phyloP scores from a whole-genome alignment of 2,329 filamentous ascomycete species.

The Venturia oleaginea region DNA sequence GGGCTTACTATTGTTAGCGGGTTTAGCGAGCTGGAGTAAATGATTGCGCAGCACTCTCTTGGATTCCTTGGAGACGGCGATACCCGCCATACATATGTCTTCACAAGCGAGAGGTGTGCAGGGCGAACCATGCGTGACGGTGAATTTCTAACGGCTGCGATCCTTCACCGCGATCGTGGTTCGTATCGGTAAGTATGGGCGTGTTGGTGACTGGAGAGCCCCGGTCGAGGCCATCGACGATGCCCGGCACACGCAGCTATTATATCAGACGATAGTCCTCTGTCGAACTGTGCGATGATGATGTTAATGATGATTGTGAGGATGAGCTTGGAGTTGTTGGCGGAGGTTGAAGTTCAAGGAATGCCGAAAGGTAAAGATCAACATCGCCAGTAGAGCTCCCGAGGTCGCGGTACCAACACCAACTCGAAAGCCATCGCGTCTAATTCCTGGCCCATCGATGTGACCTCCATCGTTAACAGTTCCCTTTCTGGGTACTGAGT shows the following conservation, averaged over 20 bases:
- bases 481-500: not conserved
- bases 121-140: not conserved
- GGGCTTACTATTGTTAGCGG: not conserved
- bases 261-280: too few relatives aligned
- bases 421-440: not conserved
- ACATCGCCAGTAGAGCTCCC: not conserved
- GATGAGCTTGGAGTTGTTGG: not conserved
- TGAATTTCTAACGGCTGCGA: not conserved
- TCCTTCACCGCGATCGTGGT: not conserved
- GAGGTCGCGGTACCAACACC: too few relatives aligned
- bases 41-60: not conserved
- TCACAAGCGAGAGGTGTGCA: not conserved
- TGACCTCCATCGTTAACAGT: not conserved
- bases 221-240: not conserved
- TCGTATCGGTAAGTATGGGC: not conserved
- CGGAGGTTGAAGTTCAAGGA: not conserved
- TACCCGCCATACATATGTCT: not conserved
- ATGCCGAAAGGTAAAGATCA: not conserved
- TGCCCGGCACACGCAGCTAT: not conserved
- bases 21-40: not conserved
- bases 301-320: not conserved
- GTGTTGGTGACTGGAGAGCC: not conserved
- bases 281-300: not conserved
- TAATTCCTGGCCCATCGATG: not conserved
- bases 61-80: not conserved